Base-by-base conservation (phyloP, 1,139 yeast genomes). In the Arxiozyma heterogenica region DNA sequence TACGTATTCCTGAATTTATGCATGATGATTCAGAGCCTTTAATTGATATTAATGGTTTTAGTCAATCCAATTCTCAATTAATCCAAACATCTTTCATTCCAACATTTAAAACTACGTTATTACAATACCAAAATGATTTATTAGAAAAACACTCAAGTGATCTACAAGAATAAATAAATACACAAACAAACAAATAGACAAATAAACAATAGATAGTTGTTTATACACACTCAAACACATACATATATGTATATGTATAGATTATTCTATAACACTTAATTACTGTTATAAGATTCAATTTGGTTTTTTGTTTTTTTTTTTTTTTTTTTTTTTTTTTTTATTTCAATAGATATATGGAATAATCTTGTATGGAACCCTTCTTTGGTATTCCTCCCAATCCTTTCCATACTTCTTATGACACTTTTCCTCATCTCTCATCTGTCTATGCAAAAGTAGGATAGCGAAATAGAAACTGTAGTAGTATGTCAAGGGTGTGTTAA, bases 401-500 rank as follows among this genome's bases (percentile, higher is more conserved):
- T 83, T 75, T 21, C 95, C 95, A 65, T 93, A 94, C 73, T 93
- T 93, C 41, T 74, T 81, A 41, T 83, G 77, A 69, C 99, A 93
- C 71, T 93, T 91, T 52, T 85, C 86, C 64, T 91, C 98, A 70
- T 93, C 99, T 68, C 99, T 80, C 21, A 72, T 72, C 70, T 93
- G 98, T 68, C 99, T 82, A 68, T 93, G 98, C 46, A 93, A 69
- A 61, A 93, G 75, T 64, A 93, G 77, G 4, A 82, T 74, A 0
- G 88, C 94, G 71, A 94, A 93, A 71, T 88, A 93, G 41, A 85
- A 67, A 41, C 87, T 85, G 67, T 89, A 93, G 71, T 86, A 93
- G 67, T 93, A 93, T 0, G 98, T 88, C 62, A 93, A 73, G 3
- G 90, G 85, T 0, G 95, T 86, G 57, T 75, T 76, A 64, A 84